phyloP scores from a whole-genome alignment of 1,139 yeast genomes.

The Zygoascus sp. region DNA sequence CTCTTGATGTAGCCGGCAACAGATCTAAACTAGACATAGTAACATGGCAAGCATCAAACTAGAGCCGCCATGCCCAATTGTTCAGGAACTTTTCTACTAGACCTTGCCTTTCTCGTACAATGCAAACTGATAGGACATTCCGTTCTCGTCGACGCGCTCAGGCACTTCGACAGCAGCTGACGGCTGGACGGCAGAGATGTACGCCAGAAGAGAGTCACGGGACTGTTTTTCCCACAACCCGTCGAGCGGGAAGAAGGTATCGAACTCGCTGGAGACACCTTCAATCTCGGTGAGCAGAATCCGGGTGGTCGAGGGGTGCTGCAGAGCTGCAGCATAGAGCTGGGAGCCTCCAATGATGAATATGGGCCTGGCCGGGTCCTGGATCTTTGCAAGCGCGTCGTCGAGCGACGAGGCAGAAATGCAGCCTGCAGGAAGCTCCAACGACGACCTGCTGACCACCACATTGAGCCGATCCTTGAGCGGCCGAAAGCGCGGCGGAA shows the following conservation, averaged over 20 bases:
- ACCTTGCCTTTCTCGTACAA: conserved; percentile 41
- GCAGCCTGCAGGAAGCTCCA: conserved; percentile 25
- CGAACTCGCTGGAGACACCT: conserved; percentile 32
- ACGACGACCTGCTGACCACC: conserved; percentile 53
- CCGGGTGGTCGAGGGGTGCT: conserved; percentile 46
- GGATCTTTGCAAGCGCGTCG: conserved; percentile 36
- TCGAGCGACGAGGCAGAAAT: conserved; percentile 46
- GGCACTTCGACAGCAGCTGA: conserved; percentile 31
- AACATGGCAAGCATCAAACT: too few relatives aligned
- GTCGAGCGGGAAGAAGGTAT: conserved; percentile 52
- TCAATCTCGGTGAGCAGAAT: conserved; percentile 71
- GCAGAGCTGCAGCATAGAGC: conserved; percentile 57
- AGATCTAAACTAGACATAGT: too few relatives aligned
- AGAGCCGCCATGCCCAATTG: too few relatives aligned
- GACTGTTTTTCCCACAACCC: conserved; percentile 26
- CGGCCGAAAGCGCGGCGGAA: conserved; percentile 81
- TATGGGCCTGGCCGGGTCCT: conserved; percentile 36
- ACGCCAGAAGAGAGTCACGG: conserved; percentile 23
- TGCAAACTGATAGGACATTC: conserved; percentile 46
- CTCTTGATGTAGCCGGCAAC: too few relatives aligned
- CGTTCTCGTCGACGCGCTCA: conserved; percentile 47
- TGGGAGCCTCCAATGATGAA: conserved; percentile 95
- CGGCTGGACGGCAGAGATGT: too few relatives aligned
- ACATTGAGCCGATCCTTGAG: conserved; percentile 71
- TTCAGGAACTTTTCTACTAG: too few relatives aligned